Base-by-base conservation (phyloP, 1,284 basidiomycete species). In the Microbotryum intermedium region DNA sequence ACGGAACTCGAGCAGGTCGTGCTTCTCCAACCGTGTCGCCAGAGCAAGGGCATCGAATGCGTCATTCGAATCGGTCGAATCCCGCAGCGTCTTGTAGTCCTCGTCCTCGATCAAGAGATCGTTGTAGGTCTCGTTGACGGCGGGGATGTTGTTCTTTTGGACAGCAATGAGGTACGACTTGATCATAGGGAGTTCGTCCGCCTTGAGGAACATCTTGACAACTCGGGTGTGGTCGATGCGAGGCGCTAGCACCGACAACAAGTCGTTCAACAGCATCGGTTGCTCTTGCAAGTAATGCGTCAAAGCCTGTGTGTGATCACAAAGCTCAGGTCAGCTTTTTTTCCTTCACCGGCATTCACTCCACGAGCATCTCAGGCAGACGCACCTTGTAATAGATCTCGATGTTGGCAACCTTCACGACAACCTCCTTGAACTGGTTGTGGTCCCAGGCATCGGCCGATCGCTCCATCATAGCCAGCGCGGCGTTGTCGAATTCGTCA, bases 361-460 rank as follows among this genome's bases (percentile, higher is more conserved):
- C 18, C 26, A 16, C 18, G 74, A 28, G 71, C 55, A 39, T 68
- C 71, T n/a, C 18, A 13, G 10, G 10, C 30, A 26, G 20, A 18
- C 57, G 46, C 20, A 59, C 47, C 72, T 91, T 90, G 80, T 93
- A 93, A 77, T 92, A 93, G 84, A 99, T 97, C 78, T 99, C 95
- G 65, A 97, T 84, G 74, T 99, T 99, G 50, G 95, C 94, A 23
- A 90, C 93, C 71, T 92, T 88, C 70, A 93, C 88, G 60, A 93
- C 82, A 57, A 91, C 84, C 70, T 95, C 92, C 80, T 95, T 95
- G 85, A 98, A 98, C 75, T 97, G 92, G 72, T 91, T 94, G 78
- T 98, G 94, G 66, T 99, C 93, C 93, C 93, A 98, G 58, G 92
- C 91, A 76, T 97, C 92, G 28, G 90, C 83, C 2, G 94, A 88